Evolutionary conservation across 2,329 filamentous ascomycete genomes (phyloP).

Genomic region (Aspergillus unguis): DNA sequence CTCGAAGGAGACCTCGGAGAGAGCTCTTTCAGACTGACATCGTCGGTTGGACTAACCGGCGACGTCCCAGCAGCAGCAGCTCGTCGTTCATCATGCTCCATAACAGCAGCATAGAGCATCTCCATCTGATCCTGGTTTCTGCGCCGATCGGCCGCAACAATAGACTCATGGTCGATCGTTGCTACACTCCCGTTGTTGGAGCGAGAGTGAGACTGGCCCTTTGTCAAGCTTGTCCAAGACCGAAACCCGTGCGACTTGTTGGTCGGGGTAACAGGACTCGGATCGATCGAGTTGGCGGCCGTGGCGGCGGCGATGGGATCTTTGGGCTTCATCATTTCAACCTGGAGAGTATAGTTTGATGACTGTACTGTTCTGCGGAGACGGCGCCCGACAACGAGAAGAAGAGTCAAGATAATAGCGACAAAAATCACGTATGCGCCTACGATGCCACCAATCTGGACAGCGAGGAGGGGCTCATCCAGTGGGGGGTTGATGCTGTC

Average conservation of each 20-base stretch:
- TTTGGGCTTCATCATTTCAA: constrained; percentile 56
- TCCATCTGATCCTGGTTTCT: constrained; percentile 81
- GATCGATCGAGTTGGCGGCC: constrained; percentile 24
- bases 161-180: constrained; percentile 68
- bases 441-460: constrained; percentile 78
- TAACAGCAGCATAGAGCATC: constrained; percentile 84
- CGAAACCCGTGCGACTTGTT: constrained; percentile 36
- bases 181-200: constrained; percentile 61
- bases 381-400: constrained; percentile 61
- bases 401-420: constrained; percentile 65
- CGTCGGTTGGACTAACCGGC: constrained; percentile 19
- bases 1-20: constrained; percentile 21
- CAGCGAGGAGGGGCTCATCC: constrained; percentile 66
- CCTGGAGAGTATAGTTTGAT: constrained; percentile 51
- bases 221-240: constrained; percentile 39
- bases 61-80: constrained; percentile 20
- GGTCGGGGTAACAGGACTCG: constrained; percentile 35
- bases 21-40: constrained; percentile 10
- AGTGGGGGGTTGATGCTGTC: constrained; percentile 38
- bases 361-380: constrained; percentile 50
- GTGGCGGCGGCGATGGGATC: constrained; percentile 12
- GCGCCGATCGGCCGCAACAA: constrained; percentile 70
- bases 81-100: constrained; percentile 72
- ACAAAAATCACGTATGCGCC: constrained; percentile 78
- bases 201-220: constrained; percentile 31